Conservation (phyloP, 805 yeast species). For the Metschnikowia aberdeeniae region DNA sequence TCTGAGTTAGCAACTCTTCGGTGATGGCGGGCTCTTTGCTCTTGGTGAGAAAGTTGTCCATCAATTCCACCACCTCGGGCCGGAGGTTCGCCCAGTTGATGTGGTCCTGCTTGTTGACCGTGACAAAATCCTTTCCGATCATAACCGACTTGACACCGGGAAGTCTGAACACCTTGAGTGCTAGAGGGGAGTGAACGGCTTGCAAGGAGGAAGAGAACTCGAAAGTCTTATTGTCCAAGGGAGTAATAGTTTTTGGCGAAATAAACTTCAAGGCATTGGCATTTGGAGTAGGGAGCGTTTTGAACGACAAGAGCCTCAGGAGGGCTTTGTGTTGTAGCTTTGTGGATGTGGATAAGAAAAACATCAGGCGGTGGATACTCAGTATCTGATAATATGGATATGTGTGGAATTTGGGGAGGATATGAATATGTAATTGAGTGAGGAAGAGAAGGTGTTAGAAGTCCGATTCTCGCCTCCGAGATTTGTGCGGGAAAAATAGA, state of each 20-base stretch:
- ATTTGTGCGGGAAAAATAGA: slow-evolving; percentile 4
- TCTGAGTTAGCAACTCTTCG: slow-evolving; percentile 36
- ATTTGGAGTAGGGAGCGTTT: slow-evolving; percentile 64
- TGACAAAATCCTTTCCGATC: slow-evolving; percentile 71
- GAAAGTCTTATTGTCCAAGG: slow-evolving; percentile 44
- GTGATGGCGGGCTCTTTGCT: slow-evolving; percentile 38
- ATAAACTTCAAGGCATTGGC: slow-evolving; percentile 71
- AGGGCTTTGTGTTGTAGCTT: slow-evolving; percentile 2
- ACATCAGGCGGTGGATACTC: neutral
- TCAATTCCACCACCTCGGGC: slow-evolving; percentile 61
- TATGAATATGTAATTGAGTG: neutral
- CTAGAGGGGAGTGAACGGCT: slow-evolving; percentile 61
- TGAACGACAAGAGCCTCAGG: slow-evolving; percentile 29
- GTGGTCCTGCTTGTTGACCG: slow-evolving; percentile 63
- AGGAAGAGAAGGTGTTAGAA: neutral
- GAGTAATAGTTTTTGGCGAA: slow-evolving; percentile 46
- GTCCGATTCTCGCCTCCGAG: slow-evolving; percentile 18
- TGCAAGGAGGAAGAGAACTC: slow-evolving; percentile 52
- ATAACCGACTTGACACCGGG: slow-evolving; percentile 66
- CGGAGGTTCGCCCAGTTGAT: slow-evolving; percentile 54
- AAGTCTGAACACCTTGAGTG: slow-evolving; percentile 53
- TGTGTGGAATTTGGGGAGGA: neutral
- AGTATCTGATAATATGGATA: too few relatives aligned
- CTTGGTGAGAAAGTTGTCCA: slow-evolving; percentile 44
- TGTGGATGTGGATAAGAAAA: neutral